Evolutionary conservation across 1,284 basidiomycete species (phyloP).

Genomic region (Fomitopsis schrenkii): DNA sequence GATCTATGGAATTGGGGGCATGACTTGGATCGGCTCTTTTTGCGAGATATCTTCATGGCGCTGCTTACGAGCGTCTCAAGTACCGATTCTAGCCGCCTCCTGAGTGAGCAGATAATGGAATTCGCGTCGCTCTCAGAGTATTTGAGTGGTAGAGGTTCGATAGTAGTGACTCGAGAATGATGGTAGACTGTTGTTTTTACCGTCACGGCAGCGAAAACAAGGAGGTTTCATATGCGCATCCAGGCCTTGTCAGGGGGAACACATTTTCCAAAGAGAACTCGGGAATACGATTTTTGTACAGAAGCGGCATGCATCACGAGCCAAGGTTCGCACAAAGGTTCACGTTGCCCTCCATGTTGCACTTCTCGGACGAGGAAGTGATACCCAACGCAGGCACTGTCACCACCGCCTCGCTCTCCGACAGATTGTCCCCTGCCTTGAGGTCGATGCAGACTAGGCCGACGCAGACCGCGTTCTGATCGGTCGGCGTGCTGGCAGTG

Average conservation of each 20-base stretch:
- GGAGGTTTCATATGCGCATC: neutral
- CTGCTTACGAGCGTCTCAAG: neutral
- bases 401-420: neutral
- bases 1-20: neutral
- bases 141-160: no score
- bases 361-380: neutral
- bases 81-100: neutral
- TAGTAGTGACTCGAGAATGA: neutral
- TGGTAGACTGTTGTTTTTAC: neutral
- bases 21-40: neutral
- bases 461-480: neutral
- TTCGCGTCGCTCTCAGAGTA: no score
- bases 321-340: neutral
- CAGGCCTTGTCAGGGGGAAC: neutral
- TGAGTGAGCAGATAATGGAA: no score
- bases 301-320: neutral
- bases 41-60: neutral
- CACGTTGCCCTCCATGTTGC: neutral
- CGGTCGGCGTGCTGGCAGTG: neutral
- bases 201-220: neutral
- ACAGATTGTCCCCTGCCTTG: neutral
- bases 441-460: neutral
- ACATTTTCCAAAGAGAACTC: neutral
- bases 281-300: neutral
- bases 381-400: neutral